Conservation (phyloP, 2,329 filamentous ascomycete genomes). For the Penicillium sp. region DNA sequence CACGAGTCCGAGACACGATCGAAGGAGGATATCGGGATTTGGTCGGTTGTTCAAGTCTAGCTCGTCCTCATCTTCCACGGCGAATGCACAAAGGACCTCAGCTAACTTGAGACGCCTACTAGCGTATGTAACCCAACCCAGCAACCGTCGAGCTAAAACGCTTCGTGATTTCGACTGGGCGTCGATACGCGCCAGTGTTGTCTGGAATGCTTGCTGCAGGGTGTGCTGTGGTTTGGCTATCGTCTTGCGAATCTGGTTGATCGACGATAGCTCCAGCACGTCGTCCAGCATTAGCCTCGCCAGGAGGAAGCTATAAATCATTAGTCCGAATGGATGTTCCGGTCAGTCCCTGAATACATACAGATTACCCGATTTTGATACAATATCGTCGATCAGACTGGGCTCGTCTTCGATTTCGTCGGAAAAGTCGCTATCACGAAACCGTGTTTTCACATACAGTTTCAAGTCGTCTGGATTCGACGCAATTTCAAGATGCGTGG, state of each 20-base stretch:
- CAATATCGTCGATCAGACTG: not conserved
- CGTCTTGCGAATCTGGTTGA: slow-evolving; percentile 4
- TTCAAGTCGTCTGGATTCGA: not conserved
- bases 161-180: slow-evolving; percentile 2
- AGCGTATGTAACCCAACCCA: not conserved
- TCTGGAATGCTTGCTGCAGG: not conserved
- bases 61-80: slow-evolving; percentile 6
- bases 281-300: slow-evolving; percentile 4
- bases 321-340: not conserved
- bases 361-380: slow-evolving; percentile 1
- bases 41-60: not conserved
- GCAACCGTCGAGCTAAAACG: not conserved
- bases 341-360: not conserved
- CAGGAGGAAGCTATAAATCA: slow-evolving; percentile 1
- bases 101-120: not conserved
- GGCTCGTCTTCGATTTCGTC: slow-evolving; percentile 2
- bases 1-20: not conserved
- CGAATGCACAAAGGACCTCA: slow-evolving; percentile 2
- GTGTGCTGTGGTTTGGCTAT: not conserved
- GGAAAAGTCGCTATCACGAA: slow-evolving; percentile 7
- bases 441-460: not conserved
- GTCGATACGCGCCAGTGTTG: not conserved
- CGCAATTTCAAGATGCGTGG: not conserved
- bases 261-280: not conserved
- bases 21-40: slow-evolving; percentile 1